A percentile compares a stretch with the other conserved stretches of the same genome.
phyloP scores from a whole-genome alignment of 352 stramenopile species.

The Phytophthora sp. region DNA sequence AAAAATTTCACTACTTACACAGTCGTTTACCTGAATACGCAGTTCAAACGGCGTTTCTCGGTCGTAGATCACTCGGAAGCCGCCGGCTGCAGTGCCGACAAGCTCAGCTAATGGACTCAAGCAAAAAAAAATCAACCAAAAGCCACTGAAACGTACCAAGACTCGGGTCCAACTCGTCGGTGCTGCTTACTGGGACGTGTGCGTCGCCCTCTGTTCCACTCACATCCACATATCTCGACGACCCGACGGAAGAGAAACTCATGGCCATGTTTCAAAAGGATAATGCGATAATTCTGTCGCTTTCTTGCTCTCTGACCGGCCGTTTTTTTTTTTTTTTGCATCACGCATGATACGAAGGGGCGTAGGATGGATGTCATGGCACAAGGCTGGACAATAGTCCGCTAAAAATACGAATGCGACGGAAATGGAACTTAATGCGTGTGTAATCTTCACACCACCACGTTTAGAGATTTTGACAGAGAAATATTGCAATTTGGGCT shows the following conservation, averaged over 20 bases:
- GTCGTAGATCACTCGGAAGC: constrained; percentile 92
- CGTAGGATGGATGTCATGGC: constrained; percentile 26
- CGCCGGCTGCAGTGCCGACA: constrained; percentile 50
- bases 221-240: constrained; percentile 48
- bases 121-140: too few relatives aligned
- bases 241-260: constrained; percentile 49
- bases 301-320: too few relatives aligned
- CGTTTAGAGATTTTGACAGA: constrained; percentile 5
- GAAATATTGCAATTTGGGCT: neutral
- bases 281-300: too few relatives aligned
- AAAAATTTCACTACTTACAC: neutral
- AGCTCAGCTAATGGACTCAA: neutral
- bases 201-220: constrained; percentile 28
- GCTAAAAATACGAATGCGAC: constrained; percentile 42
- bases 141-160: constrained; percentile 48
- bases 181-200: constrained; percentile 53
- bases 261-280: constrained; percentile 30
- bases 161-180: constrained; percentile 84
- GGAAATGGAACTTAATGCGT: constrained; percentile 33
- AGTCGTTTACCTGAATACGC: constrained; percentile 87
- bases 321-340: constrained; percentile 30
- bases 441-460: neutral
- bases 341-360: constrained; percentile 17
- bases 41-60: constrained; percentile 92
- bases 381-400: too few relatives aligned